Evolutionary conservation across 2,329 filamentous ascomycete genomes (phyloP).

Genomic region (Dothiorella sarmentorum): DNA sequence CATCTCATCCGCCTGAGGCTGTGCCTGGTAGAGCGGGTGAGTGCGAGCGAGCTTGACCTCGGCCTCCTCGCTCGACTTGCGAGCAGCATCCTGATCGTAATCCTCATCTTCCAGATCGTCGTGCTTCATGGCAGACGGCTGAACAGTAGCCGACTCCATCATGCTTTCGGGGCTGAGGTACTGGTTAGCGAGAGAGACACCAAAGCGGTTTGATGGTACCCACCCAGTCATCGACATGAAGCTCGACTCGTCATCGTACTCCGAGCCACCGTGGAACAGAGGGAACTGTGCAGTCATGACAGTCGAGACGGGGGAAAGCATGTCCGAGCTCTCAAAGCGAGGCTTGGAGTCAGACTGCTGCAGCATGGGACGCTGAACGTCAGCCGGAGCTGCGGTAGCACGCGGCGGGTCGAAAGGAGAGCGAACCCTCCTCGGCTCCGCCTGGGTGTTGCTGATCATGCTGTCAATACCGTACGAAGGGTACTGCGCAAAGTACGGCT

Average conservation of each 20-base stretch:
- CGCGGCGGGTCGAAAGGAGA: conserved; percentile 3
- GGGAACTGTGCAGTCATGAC: conserved; percentile 22
- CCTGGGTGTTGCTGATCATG: conserved; percentile 17
- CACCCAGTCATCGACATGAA: conserved; percentile 11
- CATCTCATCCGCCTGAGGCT: conserved; percentile 67
- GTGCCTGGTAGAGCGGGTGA: conserved; percentile 68
- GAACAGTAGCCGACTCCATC: conserved; percentile 1
- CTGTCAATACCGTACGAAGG: conserved; percentile 14
- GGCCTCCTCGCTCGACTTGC: conserved; percentile 30
- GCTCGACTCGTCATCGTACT: conserved; percentile 16
- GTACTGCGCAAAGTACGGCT: conserved; percentile 15
- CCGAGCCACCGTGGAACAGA: conserved; percentile 10
- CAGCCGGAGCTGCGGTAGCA: conserved; percentile 12
- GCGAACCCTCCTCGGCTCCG: conserved; percentile 6
- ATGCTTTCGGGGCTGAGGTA: neutral
- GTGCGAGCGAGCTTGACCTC: conserved; percentile 41
- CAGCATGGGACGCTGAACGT: conserved; percentile 5
- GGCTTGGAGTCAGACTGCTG: conserved; percentile 15
- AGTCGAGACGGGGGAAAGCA: conserved; percentile 33
- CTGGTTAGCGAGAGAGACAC: neutral
- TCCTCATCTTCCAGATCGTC: conserved; percentile 29
- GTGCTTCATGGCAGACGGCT: neutral
- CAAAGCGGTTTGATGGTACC: neutral
- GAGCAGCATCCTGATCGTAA: conserved; percentile 1
- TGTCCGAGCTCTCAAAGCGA: conserved; percentile 17